Conservation (phyloP, 306 rosid species). For the Malus asiatica region DNA sequence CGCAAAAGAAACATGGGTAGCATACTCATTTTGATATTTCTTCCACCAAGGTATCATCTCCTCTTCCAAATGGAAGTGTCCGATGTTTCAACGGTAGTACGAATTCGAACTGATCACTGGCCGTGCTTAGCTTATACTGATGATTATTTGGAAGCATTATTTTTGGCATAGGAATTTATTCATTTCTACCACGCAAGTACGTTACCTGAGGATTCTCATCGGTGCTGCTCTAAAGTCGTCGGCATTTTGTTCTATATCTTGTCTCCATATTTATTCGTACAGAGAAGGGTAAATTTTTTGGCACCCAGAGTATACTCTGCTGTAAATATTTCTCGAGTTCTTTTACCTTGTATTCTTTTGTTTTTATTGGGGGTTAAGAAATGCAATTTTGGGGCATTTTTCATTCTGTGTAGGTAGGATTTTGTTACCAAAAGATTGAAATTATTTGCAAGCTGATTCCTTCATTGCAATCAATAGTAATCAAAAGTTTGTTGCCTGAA, state of each 20-base stretch:
- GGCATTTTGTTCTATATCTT: conserved; percentile 14
- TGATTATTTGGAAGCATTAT: conserved; percentile 90
- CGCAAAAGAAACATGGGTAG: conserved; percentile 59
- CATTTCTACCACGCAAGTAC: not conserved
- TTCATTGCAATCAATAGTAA: not conserved
- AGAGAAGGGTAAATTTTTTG: conserved; percentile 17
- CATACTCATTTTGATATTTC: conserved; percentile 71
- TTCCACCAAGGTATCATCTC: conserved; percentile 94
- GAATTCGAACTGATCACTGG: conserved; percentile 94
- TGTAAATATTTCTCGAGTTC: conserved; percentile 12
- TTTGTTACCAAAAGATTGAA: not conserved
- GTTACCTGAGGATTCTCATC: not conserved
- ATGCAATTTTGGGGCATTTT: conserved; percentile 3
- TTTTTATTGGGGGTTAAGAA: not conserved
- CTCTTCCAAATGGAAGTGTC: conserved; percentile 93
- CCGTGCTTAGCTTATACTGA: conserved; percentile 96
- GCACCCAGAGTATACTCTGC: conserved; percentile 13
- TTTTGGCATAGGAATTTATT: conserved; percentile 38
- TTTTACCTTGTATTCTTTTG: conserved; percentile 7
- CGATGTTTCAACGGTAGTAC: conserved; percentile 77
- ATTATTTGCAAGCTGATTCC: not conserved
- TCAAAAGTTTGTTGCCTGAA: too few relatives aligned
- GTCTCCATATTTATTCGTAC: not conserved
- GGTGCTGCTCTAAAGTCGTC: not conserved
- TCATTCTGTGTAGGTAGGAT: not conserved